A percentile compares a stretch with the other conserved stretches of the same genome.
Conservation (phyloP, 345 rosid genomes). For the Citropsis articulata region DNA sequence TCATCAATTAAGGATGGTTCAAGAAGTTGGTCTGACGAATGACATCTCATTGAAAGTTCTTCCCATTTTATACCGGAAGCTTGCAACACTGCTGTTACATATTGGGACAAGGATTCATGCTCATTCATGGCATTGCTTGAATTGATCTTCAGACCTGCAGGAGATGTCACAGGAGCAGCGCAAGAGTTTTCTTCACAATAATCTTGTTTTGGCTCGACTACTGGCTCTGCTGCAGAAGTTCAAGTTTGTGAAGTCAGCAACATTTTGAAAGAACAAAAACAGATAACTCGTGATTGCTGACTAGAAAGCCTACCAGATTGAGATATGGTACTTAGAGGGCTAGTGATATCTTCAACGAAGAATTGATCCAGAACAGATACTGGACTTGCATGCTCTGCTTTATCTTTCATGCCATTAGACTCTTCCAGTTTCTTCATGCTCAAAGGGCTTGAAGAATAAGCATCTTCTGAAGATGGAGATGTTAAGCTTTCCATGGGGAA, state of each 20-base stretch:
- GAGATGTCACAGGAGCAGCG: conserved; percentile 8
- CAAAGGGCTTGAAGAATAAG: conserved; percentile 26
- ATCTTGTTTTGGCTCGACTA: conserved; percentile 15
- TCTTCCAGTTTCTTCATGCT: conserved; percentile 23
- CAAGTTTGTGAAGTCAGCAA: neutral
- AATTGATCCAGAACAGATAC: conserved; percentile 55
- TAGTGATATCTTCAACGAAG: conserved; percentile 33
- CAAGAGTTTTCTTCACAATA: conserved; percentile 23
- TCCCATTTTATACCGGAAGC: conserved; percentile 53
- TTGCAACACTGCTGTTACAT: conserved; percentile 40
- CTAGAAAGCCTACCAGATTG: conserved; percentile 32
- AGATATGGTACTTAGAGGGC: conserved; percentile 23
- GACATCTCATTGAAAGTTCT: conserved; percentile 39
- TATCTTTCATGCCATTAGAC: conserved; percentile 20
- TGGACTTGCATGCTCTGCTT: conserved; percentile 58
- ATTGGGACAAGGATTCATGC: conserved; percentile 31
- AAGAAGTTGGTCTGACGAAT: conserved; percentile 33
- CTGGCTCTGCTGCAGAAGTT: conserved; percentile 33
- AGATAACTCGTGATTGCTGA: neutral
- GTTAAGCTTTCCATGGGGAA: conserved; percentile 23
- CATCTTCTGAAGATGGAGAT: conserved; percentile 17
- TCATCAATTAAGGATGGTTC: conserved; percentile 41
- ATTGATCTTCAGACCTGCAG: conserved; percentile 16
- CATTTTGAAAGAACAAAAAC: neutral
- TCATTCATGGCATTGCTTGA: conserved; percentile 11